A percentile compares a stretch with the other conserved stretches of the same genome.
Conservation (phyloP, 176 grass and related monocot genomes). For the Pontederia paniculata region DNA sequence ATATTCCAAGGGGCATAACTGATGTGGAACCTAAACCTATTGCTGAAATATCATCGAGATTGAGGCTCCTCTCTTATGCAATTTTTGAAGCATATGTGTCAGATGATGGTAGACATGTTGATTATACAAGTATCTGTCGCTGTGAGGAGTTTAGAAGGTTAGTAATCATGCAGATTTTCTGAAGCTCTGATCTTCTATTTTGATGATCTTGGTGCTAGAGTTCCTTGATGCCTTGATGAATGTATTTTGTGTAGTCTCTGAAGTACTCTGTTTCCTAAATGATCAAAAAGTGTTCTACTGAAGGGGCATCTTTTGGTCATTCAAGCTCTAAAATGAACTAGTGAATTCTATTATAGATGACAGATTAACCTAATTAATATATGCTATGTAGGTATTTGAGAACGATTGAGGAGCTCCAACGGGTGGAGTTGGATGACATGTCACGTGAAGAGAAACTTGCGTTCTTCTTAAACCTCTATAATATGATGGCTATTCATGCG, state of each 20-base stretch:
- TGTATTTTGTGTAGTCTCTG: neutral
- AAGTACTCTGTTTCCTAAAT: too few relatives aligned
- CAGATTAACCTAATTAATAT: neutral
- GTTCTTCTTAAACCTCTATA: constrained; percentile 97
- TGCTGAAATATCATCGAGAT: constrained; percentile 57
- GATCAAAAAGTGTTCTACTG: too few relatives aligned
- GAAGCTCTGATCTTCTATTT: too few relatives aligned
- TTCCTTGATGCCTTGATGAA: too few relatives aligned
- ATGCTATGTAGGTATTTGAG: constrained; percentile 59
- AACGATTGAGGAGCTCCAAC: constrained; percentile 85
- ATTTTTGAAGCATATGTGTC: constrained; percentile 89
- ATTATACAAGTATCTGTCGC: constrained; percentile 69
- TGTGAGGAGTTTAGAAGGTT: constrained; percentile 95
- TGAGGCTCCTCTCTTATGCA: constrained; percentile 58
- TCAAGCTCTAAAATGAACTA: too few relatives aligned
- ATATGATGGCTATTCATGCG: constrained; percentile 95
- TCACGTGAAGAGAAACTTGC: constrained; percentile 86
- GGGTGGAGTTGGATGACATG: constrained; percentile 51
- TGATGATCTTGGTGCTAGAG: too few relatives aligned
- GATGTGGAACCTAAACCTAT: constrained; percentile 76
- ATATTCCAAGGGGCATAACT: constrained; percentile 62
- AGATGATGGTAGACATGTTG: constrained; percentile 68
- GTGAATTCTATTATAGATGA: too few relatives aligned
- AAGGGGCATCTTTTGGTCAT: too few relatives aligned
- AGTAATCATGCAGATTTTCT: constrained; percentile 1